Evolutionary conservation across 495 filamentous ascomycete species (phyloP).

Genomic region (Sordaria brevicollis): DNA sequence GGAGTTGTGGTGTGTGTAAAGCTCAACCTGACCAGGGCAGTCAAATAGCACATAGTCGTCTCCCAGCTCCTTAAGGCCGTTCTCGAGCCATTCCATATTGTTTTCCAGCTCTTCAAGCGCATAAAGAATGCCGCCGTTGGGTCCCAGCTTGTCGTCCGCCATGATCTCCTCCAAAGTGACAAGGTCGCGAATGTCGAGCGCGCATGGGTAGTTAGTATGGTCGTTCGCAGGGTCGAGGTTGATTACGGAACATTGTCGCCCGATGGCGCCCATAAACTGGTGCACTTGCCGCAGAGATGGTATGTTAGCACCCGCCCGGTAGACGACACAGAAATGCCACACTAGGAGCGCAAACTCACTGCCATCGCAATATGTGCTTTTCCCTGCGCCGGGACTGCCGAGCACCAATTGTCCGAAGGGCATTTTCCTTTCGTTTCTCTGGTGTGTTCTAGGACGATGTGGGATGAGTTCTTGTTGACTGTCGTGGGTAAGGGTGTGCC

Average conservation of each 20-base stretch:
- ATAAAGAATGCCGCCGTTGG: constrained; percentile 86
- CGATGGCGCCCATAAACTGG: constrained; percentile 91
- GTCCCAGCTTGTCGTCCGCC: constrained; percentile 81
- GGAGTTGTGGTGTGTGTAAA: constrained; percentile 88
- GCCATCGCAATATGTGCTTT: constrained; percentile 96
- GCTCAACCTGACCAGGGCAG: constrained; percentile 92
- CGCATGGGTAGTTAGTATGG: constrained; percentile 63
- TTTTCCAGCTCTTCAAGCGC: constrained; percentile 90
- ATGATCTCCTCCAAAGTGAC: constrained; percentile 90
- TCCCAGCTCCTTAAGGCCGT: constrained; percentile 61
- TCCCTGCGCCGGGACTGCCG: constrained; percentile 86
- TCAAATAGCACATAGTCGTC: constrained; percentile 95
- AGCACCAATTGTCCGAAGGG: constrained; percentile 68
- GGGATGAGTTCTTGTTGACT: not conserved
- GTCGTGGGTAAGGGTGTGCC: not conserved
- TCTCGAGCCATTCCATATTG: constrained; percentile 83
- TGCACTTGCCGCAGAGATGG: constrained; percentile 46
- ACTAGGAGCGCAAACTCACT: constrained; percentile 36
- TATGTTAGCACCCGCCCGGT: not conserved
- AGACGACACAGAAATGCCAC: not conserved
- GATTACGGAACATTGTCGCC: constrained; percentile 84
- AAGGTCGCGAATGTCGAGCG: constrained; percentile 81
- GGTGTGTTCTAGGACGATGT: not conserved
- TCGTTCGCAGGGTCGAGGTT: constrained; percentile 98
- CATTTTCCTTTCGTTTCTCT: constrained; percentile 20